Base-by-base conservation (phyloP, 805 yeast genomes). In the Yamadazyma olivae region DNA sequence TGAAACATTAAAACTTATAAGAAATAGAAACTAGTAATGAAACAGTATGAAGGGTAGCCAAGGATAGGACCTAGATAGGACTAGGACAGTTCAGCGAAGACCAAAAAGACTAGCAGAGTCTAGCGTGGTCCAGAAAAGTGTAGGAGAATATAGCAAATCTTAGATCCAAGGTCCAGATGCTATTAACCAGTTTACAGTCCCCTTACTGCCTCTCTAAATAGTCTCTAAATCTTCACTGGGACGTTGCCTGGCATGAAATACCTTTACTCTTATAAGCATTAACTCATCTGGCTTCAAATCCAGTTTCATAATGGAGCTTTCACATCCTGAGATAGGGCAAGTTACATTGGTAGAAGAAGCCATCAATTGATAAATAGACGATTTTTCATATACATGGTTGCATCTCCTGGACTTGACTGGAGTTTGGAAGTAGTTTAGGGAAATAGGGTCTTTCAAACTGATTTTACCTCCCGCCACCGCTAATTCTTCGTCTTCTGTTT, bases 381-480 rank as follows among this genome's bases (percentile, higher is more conserved):
- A 57, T 35, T 61, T 57, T 46, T 83, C 90, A 50, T 71, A 83
- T 0, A 76, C 74, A 57, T 85, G 95, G 0, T 66, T 63, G 57
- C 95, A 85, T 20, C 51, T 56, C 17, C 48, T 56, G 3, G 82
- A 75, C n/a, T 62, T 70, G 48, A 75, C 64, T 0, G 95, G 93
- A 3, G 58, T 59, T 16, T 55, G 62, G 54, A 75, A 81, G 28
- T 63, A 54, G 35, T 69, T 63, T 39, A 73, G 51, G 0, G 89
- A 75, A 10, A 84, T 64, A 0, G 91, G 91, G 52, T 90, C 88
- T 17, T 65, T 70, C 39, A 85, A 52, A 31, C 80, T 77, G n/a
- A 85, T 63, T 24, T 61, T 74, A 25, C 93, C 93, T 38, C 93
- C 95, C 7, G 75, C 77, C 5, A 84, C 71, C 27, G 70, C 75